A percentile compares a stretch with the other conserved stretches of the same genome.
These are phyloP conservation scores for Neonectria punicea DNA, from an alignment of 2,329 filamentous ascomycete species.

Conservation along the genomic window DNA sequence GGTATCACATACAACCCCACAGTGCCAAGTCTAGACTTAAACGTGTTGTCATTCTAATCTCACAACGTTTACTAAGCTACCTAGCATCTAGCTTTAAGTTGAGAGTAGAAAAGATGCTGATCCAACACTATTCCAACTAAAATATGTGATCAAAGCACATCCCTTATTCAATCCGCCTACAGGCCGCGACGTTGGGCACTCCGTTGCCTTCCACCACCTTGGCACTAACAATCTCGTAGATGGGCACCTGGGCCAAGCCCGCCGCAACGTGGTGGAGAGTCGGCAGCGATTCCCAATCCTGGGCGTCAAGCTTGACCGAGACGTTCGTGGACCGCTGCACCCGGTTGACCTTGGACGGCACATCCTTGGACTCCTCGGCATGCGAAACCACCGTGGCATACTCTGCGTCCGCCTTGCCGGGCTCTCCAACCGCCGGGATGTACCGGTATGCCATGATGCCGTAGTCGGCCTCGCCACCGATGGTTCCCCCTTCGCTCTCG, in stretches of 20 bases:
- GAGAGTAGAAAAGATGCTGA: conserved; percentile 4
- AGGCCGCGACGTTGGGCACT: conserved; percentile 17
- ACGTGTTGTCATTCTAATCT: background rate
- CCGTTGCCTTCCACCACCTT: conserved; percentile 25
- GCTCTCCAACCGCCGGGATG: conserved; percentile 63
- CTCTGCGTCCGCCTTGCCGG: conserved; percentile 63
- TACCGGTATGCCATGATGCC: conserved; percentile 67
- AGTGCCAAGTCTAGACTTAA: background rate
- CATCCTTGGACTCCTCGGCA: conserved; percentile 42
- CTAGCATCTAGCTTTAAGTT: background rate
- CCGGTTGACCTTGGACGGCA: conserved; percentile 44
- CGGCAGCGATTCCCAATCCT: conserved; percentile 24
- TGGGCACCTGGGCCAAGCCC: conserved; percentile 20
- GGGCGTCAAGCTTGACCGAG: conserved; percentile 18
- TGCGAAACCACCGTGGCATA: conserved; percentile 57
- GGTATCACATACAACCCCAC: background rate
- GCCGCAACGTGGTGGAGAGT: conserved; percentile 24
- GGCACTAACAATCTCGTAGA: conserved; percentile 22
- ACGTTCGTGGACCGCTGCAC: conserved; percentile 13
- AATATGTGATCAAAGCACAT: background rate
- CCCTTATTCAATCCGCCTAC: conserved; percentile 19
- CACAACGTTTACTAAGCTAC: background rate
- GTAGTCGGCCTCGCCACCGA: conserved; percentile 48
- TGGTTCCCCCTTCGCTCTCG: conserved; percentile 19
- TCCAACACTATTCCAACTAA: conserved; percentile 3